Evolutionary conservation across 164 flowering plant genomes (phyloP).

Genomic region (Stephania yunnanensis): DNA sequence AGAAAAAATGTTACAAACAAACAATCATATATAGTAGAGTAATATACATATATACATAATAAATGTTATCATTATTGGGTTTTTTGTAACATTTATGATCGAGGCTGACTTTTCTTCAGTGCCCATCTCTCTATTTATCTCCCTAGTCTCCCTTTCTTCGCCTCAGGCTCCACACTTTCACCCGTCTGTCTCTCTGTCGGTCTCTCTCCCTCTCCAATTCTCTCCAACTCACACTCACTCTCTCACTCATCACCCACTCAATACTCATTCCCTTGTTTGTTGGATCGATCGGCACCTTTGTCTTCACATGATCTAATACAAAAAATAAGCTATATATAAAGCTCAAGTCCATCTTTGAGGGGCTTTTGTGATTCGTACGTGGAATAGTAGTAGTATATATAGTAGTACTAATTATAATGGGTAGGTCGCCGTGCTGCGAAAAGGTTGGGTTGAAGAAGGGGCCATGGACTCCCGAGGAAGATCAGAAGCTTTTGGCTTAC

Average conservation of each 20-base stretch:
- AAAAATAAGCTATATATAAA: neutral
- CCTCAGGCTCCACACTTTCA: neutral
- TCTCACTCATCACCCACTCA: neutral
- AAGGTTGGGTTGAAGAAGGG: slow-evolving; percentile 93
- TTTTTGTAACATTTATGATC: too few relatives aligned
- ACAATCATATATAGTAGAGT: too few relatives aligned
- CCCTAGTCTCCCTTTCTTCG: neutral
- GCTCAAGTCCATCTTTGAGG: neutral
- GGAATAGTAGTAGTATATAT: too few relatives aligned
- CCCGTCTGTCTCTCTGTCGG: neutral
- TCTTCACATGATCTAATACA: slow-evolving; percentile 6
- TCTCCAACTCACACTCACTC: neutral
- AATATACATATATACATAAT: too few relatives aligned
- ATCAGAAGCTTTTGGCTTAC: slow-evolving; percentile 87
- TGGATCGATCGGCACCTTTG: slow-evolving; percentile 8
- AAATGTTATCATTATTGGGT: too few relatives aligned
- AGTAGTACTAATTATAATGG: neutral
- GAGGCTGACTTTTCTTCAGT: slow-evolving; percentile 6
- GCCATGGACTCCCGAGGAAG: slow-evolving; percentile 98
- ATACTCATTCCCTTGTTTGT: neutral
- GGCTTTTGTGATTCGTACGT: neutral
- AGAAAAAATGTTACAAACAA: too few relatives aligned
- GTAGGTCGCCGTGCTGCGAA: slow-evolving; percentile 21
- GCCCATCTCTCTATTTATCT: slow-evolving; percentile 5
- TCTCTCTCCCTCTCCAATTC: neutral